phyloP scores from a whole-genome alignment of 257 asterid species.

The Eucommia ulmoides region DNA sequence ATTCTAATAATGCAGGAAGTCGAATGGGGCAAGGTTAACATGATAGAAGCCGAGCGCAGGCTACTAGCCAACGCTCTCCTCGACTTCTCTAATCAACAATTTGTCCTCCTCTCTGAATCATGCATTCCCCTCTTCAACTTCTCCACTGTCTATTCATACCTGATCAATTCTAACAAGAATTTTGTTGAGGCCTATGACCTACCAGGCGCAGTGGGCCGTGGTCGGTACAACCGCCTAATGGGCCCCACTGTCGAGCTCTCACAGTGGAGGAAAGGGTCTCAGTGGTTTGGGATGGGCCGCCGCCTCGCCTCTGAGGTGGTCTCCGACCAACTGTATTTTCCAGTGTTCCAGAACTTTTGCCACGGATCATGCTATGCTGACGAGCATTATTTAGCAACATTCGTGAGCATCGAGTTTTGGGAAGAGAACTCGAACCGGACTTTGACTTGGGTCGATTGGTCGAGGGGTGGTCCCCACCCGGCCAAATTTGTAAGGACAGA shows the following conservation, averaged over 20 bases:
- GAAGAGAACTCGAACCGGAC: not conserved
- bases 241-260: not conserved
- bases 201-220: not conserved
- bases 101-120: slow-evolving; percentile 1
- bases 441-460: slow-evolving; percentile 1
- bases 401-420: not conserved
- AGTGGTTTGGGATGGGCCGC: not conserved
- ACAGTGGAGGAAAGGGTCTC: not conserved
- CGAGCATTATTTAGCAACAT: not conserved
- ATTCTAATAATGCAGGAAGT: slow-evolving; percentile 1
- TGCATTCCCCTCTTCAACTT: slow-evolving; percentile 1
- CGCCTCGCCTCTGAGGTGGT: not conserved
- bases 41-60: not conserved
- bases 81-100: not conserved
- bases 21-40: not conserved
- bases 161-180: not conserved
- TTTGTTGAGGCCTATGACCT: not conserved
- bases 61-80: slow-evolving; percentile 1
- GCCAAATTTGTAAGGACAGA: not conserved
- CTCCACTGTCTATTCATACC: not conserved
- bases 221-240: not conserved
- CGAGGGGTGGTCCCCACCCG: not conserved
- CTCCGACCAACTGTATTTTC: not conserved
- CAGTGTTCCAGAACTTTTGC: not conserved
- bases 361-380: not conserved